Evolutionary conservation across 2,329 filamentous ascomycete species (phyloP).

Genomic region (Rutstroemia sp.): DNA sequence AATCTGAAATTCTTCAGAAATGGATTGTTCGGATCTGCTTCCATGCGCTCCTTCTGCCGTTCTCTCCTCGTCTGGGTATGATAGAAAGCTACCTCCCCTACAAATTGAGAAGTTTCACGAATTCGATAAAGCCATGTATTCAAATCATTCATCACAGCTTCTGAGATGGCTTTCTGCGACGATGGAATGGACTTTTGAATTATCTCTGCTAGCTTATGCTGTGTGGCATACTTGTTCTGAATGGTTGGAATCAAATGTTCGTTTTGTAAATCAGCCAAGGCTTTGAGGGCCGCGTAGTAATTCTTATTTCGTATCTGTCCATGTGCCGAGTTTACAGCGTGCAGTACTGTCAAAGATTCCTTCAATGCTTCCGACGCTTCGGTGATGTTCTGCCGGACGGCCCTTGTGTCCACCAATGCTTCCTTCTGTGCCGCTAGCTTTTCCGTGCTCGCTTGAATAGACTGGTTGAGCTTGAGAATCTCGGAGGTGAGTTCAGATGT

Average conservation of each 20-base stretch:
- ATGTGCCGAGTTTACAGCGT: slow-evolving; percentile 89
- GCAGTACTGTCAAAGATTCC: slow-evolving; percentile 85
- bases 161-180: slow-evolving; percentile 86
- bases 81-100: slow-evolving; percentile 94
- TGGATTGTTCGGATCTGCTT: slow-evolving; percentile 47
- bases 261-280: slow-evolving; percentile 91
- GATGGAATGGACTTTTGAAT: slow-evolving; percentile 94
- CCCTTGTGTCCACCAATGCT: slow-evolving; percentile 83
- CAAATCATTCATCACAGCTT: slow-evolving; percentile 92
- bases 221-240: slow-evolving; percentile 79
- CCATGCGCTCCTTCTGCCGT: slow-evolving; percentile 74
- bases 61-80: slow-evolving; percentile 83
- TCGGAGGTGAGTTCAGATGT: slow-evolving; percentile 84
- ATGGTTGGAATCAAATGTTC: slow-evolving; percentile 73
- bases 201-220: slow-evolving; percentile 90
- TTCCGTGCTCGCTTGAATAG: slow-evolving; percentile 91
- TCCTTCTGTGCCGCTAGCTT: slow-evolving; percentile 92
- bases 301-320: slow-evolving; percentile 88
- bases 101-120: slow-evolving; percentile 88
- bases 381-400: slow-evolving; percentile 90
- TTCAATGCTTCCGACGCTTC: slow-evolving; percentile 83
- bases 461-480: slow-evolving; percentile 87
- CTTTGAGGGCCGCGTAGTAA: slow-evolving; percentile 90
- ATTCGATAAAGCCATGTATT: slow-evolving; percentile 97
- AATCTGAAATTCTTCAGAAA: slow-evolving; percentile 80